These are phyloP conservation scores for Citrus medica DNA, from an alignment of 345 rosid genomes.

Conservation along the genomic window DNA sequence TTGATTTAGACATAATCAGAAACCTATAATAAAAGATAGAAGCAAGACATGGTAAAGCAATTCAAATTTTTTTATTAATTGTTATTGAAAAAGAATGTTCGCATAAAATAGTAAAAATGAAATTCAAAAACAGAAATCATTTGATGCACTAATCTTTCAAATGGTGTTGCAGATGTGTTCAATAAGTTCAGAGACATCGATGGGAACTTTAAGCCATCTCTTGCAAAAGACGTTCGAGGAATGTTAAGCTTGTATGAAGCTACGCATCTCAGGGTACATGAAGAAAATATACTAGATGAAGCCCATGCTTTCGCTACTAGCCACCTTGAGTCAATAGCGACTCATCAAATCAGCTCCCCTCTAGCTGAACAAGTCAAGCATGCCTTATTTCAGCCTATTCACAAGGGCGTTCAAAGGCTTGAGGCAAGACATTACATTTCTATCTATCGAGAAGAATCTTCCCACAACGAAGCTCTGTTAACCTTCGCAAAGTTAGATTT, in stretches of 20 bases:
- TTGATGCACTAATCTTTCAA: no score
- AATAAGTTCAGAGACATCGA: constrained; percentile 17
- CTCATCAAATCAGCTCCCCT: background rate
- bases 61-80: no score
- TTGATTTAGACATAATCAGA: no score
- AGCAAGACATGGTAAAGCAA: no score
- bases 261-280: constrained; percentile 23
- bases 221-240: constrained; percentile 9
- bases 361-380: constrained; percentile 10
- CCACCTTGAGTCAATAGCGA: constrained; percentile 8
- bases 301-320: constrained; percentile 27
- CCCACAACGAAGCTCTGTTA: constrained; percentile 12
- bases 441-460: constrained; percentile 14
- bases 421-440: constrained; percentile 23
- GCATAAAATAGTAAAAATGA: no score
- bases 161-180: constrained; percentile 22
- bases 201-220: constrained; percentile 9
- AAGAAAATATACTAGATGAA: constrained; percentile 33
- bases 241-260: constrained; percentile 44
- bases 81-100: no score
- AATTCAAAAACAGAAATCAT: no score
- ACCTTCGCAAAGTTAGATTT: constrained; percentile 29
- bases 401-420: constrained; percentile 18
- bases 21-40: no score
- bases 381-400: background rate